These are phyloP conservation scores for Nakazawaea wyomingensis DNA, from an alignment of 805 yeast genomes.

Conservation along the genomic window DNA sequence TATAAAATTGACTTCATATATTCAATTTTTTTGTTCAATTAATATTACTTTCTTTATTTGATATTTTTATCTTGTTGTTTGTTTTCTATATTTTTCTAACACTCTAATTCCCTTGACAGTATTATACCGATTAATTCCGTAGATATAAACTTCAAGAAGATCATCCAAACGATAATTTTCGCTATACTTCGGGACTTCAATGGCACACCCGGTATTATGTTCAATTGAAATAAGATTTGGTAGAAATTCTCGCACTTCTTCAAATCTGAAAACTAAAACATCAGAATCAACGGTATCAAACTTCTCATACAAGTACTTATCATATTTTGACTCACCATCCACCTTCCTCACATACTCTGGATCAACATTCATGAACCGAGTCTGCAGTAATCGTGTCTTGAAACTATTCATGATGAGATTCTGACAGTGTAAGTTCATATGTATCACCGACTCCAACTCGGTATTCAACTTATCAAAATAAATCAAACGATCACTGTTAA, in stretches of 20 bases:
- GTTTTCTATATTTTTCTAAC: background rate
- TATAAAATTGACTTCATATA: background rate
- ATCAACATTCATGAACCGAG: background rate
- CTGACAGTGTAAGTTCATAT: background rate
- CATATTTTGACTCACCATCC: background rate
- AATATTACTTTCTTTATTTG: too few relatives aligned
- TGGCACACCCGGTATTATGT: constrained; percentile 1
- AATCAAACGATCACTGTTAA: background rate
- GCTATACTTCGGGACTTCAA: constrained; percentile 1
- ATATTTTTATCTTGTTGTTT: too few relatives aligned
- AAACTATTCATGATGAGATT: background rate
- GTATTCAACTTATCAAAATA: background rate
- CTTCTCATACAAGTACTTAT: background rate
- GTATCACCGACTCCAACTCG: background rate
- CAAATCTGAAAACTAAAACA: background rate
- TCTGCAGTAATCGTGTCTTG: background rate
- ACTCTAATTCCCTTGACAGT: constrained; percentile 3
- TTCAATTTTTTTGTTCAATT: too few relatives aligned
- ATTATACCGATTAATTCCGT: background rate
- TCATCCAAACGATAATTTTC: constrained; percentile 3
- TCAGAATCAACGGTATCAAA: background rate
- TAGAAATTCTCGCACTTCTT: background rate
- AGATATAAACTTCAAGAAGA: constrained; percentile 1
- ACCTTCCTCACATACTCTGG: background rate
- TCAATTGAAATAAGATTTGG: background rate